phyloP scores from a whole-genome alignment of 2,329 filamentous ascomycete species.

The Exserohilum turcica region DNA sequence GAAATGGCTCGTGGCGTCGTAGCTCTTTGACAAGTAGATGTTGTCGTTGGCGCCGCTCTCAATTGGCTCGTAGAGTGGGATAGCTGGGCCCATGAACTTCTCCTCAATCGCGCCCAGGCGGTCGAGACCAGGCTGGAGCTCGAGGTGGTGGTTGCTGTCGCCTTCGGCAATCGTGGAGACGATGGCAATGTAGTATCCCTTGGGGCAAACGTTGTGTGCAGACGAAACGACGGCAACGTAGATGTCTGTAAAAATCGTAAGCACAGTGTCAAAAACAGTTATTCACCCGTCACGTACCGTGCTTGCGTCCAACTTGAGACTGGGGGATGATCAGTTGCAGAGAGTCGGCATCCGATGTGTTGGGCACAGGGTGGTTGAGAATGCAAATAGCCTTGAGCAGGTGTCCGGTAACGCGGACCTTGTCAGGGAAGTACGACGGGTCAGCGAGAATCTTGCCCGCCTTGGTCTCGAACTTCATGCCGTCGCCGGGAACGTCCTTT shows the following conservation, averaged over 20 bases:
- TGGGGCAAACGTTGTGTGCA: conserved; percentile 96
- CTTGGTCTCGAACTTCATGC: conserved; percentile 94
- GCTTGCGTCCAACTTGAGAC: conserved; percentile 94
- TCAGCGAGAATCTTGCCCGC: conserved; percentile 95
- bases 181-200: conserved; percentile 98
- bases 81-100: conserved; percentile 92
- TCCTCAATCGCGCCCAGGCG: conserved; percentile 93
- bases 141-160: conserved; percentile 89
- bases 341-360: conserved; percentile 87
- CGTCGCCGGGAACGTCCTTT: conserved; percentile 71
- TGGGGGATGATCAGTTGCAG: conserved; percentile 96
- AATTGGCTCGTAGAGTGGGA: conserved; percentile 90
- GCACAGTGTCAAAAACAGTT: conserved; percentile 9
- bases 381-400: conserved; percentile 97
- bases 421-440: conserved; percentile 92
- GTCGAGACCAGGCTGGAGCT: conserved; percentile 90
- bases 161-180: conserved; percentile 97
- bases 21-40: conserved; percentile 98
- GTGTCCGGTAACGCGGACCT: conserved; percentile 85
- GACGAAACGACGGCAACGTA: conserved; percentile 96
- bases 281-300: conserved; percentile 65
- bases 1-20: conserved; percentile 97
- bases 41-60: conserved; percentile 83
- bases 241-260: conserved; percentile 67
- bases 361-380: conserved; percentile 89